phyloP scores from a whole-genome alignment of 768 basidiomycete genomes.

The Lactifluus echinatus region DNA sequence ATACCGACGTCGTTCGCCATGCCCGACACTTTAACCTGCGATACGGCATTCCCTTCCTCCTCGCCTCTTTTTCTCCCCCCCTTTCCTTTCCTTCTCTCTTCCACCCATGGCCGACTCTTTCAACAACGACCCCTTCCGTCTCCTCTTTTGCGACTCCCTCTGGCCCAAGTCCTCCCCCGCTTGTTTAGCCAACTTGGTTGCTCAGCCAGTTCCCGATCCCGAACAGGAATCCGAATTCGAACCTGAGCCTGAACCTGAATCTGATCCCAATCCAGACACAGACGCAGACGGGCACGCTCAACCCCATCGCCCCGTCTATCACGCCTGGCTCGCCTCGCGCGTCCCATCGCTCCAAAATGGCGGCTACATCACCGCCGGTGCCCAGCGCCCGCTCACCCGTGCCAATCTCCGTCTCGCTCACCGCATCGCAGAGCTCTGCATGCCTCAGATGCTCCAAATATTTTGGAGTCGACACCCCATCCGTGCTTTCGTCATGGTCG shows the following conservation, averaged over 20 bases:
- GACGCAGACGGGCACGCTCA: not conserved
- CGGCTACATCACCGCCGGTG: slow-evolving; percentile 44
- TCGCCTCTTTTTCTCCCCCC: not conserved
- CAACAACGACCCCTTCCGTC: slow-evolving; percentile 1
- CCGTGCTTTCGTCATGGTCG: slow-evolving; percentile 61
- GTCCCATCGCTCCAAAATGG: slow-evolving; percentile 8
- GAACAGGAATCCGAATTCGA: not conserved
- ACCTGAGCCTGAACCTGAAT: not conserved
- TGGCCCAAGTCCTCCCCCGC: not conserved
- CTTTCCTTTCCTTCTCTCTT: not conserved
- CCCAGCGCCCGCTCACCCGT: slow-evolving; percentile 53
- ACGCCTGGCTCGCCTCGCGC: slow-evolving; percentile 26
- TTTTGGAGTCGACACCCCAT: slow-evolving; percentile 54
- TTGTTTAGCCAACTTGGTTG: not conserved
- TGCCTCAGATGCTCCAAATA: slow-evolving; percentile 43
- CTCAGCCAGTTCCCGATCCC: not conserved
- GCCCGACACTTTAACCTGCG: not conserved
- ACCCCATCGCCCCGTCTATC: slow-evolving; percentile 18
- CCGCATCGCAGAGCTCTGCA: slow-evolving; percentile 44
- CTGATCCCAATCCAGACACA: not conserved
- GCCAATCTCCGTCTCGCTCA: slow-evolving; percentile 50
- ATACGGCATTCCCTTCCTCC: slow-evolving; percentile 5
- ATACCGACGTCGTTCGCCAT: not conserved
- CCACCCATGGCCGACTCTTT: slow-evolving; percentile 3
- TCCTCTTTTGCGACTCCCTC: slow-evolving; percentile 6